Base-by-base conservation (phyloP, 805 yeast genomes). In the Wickerhamiella hasegawae region DNA sequence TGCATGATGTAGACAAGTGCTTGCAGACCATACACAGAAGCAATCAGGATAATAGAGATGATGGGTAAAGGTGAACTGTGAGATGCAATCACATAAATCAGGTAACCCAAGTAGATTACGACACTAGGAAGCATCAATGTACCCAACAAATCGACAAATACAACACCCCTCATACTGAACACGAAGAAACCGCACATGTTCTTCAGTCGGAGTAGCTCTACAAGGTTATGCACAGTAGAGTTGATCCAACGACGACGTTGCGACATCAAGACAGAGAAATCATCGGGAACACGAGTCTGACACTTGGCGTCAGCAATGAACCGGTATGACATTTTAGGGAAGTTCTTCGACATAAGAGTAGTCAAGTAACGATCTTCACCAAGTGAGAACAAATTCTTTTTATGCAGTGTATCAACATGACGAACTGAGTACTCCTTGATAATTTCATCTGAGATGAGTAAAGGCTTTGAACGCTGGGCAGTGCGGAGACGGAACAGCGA, bases 201-300 rank as follows among this genome's bases (percentile, higher is more conserved):
- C 21, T 63, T 60, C 29, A 71, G 65, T 44, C 69, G 59, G 27
- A 69, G 63, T 44, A 71, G 63, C 54, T 71, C 78, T 50, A 66
- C 57, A 50, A 71, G 64, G 45, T 71, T 71, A 53, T 71, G 78
- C 21, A 71, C 74, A 0, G 78, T 71, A 5, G 77, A 72, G 51
- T 71, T 71, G 47, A 71, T 71, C 78, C 78, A 71, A 43, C 78
- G 70, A 38, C 98, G 77, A 62, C 98, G 76, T 62, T 87, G 98
- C 37, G 90, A 71, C 35, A 87, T 81, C 51, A 90, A 83, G 52
- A 90, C 97, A n/a, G 94, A 78, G 30, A 85, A 67, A n/a, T 68
- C 65, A 51, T 65, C 71, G 1, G 78, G 78, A 3, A 69, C 77
- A 37, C 66, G 57, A 1, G 78, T 71, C 45, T 65, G 60, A 47